Base-by-base conservation (phyloP, 176 grass and related monocot genomes). In the Lolium rigidum region DNA sequence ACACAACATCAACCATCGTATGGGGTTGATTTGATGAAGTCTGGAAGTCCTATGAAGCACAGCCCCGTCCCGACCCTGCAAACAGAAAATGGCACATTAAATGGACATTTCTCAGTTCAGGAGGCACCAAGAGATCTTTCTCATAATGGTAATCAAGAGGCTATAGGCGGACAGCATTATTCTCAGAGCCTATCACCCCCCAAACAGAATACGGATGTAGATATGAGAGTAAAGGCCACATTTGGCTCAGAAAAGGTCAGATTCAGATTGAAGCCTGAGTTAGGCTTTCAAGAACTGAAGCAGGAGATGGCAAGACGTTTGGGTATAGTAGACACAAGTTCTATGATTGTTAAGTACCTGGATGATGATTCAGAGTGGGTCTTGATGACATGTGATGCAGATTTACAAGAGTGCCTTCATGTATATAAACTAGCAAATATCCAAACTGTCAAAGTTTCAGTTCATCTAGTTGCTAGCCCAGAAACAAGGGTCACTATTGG, bases 291-390 rank as follows among this genome's bases (percentile, higher is more conserved):
- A 82, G 88, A 96, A 77, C 58, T 99, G 80, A 96, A 89, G 87
- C 85, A 88, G 61, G 97, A 94, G 52, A 93, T 99, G 74, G 86
- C 88, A 69, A 94, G 88, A 64, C 84, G 94, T 78, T 88, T 96
- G 80, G 78, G 88, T 83, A 88, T 96, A 86, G 71, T n/a, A 16
- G 82, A 91, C 78, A 82, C 43, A 13, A 82, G 62, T 52, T 91
- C 72, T 24, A 77, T 96, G 86, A 86, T 91, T 88, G 77, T 99
- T 31, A 99, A 86, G 77, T 99, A 99, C 25, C 83, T 96, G 82
- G 97, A 99, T 83, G 97, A 99, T 83, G 97, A 99, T 73, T 93
- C 82, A 14, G 97, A 99, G 59, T 99, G 94, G 97, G 88, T 99
- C 86, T 84, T 99, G 70, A 85, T 99, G 70, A 96, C 97, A 88